Base-by-base conservation (phyloP, 148 eudicot species). In the Suaeda aralocaspica region DNA sequence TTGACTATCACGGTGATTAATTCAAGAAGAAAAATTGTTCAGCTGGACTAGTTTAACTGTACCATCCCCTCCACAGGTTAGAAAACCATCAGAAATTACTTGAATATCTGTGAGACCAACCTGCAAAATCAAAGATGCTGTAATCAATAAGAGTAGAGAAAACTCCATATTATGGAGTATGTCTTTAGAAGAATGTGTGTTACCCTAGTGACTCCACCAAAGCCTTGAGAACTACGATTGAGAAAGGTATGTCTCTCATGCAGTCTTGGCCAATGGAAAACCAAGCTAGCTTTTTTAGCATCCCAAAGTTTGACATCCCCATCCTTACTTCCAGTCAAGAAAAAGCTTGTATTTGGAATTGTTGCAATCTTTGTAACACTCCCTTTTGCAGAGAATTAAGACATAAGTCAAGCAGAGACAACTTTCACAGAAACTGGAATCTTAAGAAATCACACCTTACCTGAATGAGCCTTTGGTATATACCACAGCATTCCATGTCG, bases 291-390 rank as follows among this genome's bases (percentile, higher is more conserved):
- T 75, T 64, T 85, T 81, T 83, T 95, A 2, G 96, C 97, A 82
- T 95, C 99, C 99, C 99, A 95, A 34, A 95, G 91, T 76, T 95
- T 95, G 48, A 95, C 99, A 78, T 95, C 99, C 41, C 99, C 99
- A 79, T 91, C 99, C 85, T 89, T 91, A 82, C 99, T 82, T 70
- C 99, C 99, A 8, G 99, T 95, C 81, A 95, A 80, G 90, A 95
- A 91, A 63, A 89, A 83, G 72, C 93, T 88, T 39, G 99, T 83
- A 68, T 89, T 82, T 72, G 99, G 99, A 41, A 95, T 92, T 66
- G 96, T 85, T 60, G 88, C 53, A 77, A 95, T 89, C 85, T 79
- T 95, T 76, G 97, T 85, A 59, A 95, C 75, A 67, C 90, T 86
- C 83, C 95, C 99, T 95, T 70, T 77, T 84, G 10, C 36, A 69